Evolutionary conservation across 805 yeast species (phyloP).

Genomic region (Trichomonascus vanleenenianus): DNA sequence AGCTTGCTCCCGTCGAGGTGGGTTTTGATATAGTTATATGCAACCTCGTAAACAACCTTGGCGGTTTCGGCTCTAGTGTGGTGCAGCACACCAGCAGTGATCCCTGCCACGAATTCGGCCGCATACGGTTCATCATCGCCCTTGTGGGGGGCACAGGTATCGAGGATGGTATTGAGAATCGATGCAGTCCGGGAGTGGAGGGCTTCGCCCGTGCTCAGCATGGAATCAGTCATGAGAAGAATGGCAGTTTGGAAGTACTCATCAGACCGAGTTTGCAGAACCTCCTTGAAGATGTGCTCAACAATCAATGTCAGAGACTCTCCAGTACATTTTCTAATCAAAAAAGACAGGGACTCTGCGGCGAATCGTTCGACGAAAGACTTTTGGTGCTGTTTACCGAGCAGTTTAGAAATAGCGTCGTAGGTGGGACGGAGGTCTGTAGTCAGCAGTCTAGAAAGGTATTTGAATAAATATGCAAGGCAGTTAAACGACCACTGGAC

Average conservation of each 20-base stretch:
- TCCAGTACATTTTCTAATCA: constrained; percentile 58
- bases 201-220: constrained; percentile 61
- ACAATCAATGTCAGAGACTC: constrained; percentile 43
- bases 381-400: constrained; percentile 49
- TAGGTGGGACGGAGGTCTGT: constrained; percentile 66
- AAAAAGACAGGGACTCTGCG: constrained; percentile 82
- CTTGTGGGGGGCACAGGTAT: neutral
- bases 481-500: constrained; percentile 79
- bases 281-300: constrained; percentile 29
- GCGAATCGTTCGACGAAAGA: constrained; percentile 67
- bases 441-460: constrained; percentile 57
- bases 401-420: constrained; percentile 51
- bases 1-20: neutral
- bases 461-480: constrained; percentile 84
- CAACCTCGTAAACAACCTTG: constrained; percentile 16
- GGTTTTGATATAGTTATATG: constrained; percentile 3
- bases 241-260: constrained; percentile 53
- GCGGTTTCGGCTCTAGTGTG: constrained; percentile 27
- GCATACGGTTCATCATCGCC: constrained; percentile 6
- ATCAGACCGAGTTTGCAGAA: constrained; percentile 31
- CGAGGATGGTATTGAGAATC: constrained; percentile 32
- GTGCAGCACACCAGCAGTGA: constrained; percentile 26
- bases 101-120: constrained; percentile 13
- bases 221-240: constrained; percentile 60
- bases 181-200: constrained; percentile 63